Evolutionary conservation across 208 protist species (phyloP).

Genomic region (Crithidia brevicula): DNA sequence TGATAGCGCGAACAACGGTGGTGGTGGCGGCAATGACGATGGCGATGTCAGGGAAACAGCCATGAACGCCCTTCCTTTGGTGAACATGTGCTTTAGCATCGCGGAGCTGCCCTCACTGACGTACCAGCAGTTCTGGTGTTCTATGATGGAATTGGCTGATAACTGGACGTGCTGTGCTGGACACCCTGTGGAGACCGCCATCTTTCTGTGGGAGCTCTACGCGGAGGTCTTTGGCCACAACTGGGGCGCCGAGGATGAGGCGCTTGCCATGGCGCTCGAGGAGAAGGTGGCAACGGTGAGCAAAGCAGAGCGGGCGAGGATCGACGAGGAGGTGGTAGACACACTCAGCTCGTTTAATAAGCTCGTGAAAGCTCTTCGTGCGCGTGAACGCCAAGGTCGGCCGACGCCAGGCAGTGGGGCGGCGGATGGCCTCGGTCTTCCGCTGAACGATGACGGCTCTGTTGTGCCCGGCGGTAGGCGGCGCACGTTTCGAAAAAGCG

Average conservation of each 20-base stretch:
- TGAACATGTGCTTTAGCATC: conserved; percentile 26
- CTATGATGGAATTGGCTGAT: conserved; percentile 87
- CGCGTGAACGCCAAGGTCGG: conserved; percentile 14
- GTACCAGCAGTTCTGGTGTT: conserved; percentile 84
- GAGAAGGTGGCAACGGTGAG: conserved; percentile 26
- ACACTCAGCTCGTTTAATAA: conserved; percentile 50
- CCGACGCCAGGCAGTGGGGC: conserved; percentile 11
- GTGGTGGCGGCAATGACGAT: not conserved
- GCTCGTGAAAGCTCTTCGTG: conserved; percentile 44
- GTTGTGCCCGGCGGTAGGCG: not conserved
- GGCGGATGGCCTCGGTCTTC: not conserved
- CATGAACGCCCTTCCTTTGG: conserved; percentile 13
- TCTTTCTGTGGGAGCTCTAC: conserved; percentile 86
- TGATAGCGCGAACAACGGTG: not conserved
- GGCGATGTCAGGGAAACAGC: not conserved
- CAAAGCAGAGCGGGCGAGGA: conserved; percentile 16
- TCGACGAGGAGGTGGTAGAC: conserved; percentile 34
- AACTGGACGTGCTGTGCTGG: conserved; percentile 83
- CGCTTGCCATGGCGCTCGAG: conserved; percentile 40
- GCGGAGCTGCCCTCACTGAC: conserved; percentile 66
- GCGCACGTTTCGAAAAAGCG: not conserved
- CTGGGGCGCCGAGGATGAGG: conserved; percentile 73
- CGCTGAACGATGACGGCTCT: not conserved
- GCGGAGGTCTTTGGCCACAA: conserved; percentile 81
- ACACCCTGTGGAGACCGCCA: conserved; percentile 64